Evolutionary conservation across 768 basidiomycete genomes (phyloP).

Genomic region (Tylopilus cervinicoccineus): DNA sequence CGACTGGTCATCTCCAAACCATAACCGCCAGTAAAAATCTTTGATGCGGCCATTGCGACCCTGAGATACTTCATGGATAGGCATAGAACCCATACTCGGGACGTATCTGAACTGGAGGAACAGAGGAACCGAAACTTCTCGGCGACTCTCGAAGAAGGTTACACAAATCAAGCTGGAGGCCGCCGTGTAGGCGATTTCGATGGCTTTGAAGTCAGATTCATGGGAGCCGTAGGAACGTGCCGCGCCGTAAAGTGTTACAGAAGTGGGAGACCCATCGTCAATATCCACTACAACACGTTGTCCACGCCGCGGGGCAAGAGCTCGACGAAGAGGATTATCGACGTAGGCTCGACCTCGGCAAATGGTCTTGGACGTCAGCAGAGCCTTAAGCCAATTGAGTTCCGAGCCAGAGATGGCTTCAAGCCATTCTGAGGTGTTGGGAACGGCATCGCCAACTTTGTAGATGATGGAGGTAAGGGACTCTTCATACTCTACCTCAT

Average conservation of each 20-base stretch:
- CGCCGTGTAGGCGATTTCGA: slow-evolving; percentile 63
- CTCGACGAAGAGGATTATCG: slow-evolving; percentile 83
- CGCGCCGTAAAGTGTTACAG: slow-evolving; percentile 68
- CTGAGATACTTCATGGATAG: slow-evolving; percentile 85
- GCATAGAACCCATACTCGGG: slow-evolving; percentile 83
- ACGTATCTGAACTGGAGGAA: slow-evolving; percentile 79
- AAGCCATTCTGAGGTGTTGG: slow-evolving; percentile 72
- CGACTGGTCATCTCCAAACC: slow-evolving; percentile 85
- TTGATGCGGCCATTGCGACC: slow-evolving; percentile 90
- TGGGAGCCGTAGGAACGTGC: slow-evolving; percentile 79
- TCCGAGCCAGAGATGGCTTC: slow-evolving; percentile 78
- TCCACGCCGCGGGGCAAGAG: slow-evolving; percentile 75
- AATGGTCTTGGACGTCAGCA: slow-evolving; percentile 75
- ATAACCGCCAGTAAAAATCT: slow-evolving; percentile 96
- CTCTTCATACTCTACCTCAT: slow-evolving; percentile 43
- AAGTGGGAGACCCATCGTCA: slow-evolving; percentile 44
- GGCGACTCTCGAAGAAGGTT: slow-evolving; percentile 81
- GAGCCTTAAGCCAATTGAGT: slow-evolving; percentile 82
- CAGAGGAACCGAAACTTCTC: slow-evolving; percentile 72
- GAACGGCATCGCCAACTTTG: slow-evolving; percentile 49
- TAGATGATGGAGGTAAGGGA: slow-evolving; percentile 44
- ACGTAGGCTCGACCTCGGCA: slow-evolving; percentile 85
- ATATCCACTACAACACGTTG: slow-evolving; percentile 72
- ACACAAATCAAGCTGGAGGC: slow-evolving; percentile 58
- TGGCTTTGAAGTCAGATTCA: slow-evolving; percentile 73